Evolutionary conservation across 768 basidiomycete species (phyloP).

Genomic region (Kwoniella pini): DNA sequence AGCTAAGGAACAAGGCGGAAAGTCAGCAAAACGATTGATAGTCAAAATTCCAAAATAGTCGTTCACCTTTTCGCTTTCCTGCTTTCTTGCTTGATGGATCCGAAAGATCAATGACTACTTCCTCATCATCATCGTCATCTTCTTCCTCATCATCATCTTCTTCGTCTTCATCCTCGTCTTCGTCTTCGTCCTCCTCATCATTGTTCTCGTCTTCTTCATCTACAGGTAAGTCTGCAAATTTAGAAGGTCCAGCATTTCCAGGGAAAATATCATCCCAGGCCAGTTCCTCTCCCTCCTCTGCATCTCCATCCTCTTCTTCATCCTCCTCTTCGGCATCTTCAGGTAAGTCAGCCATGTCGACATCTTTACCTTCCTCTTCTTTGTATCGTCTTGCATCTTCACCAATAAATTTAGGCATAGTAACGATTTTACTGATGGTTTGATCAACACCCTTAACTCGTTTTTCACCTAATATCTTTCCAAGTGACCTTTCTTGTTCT

Average conservation of each 20-base stretch:
- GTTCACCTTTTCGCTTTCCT: conserved; percentile 41
- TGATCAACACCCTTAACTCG: conserved; percentile 70
- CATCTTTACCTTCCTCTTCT: conserved; percentile 47
- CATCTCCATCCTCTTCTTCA: conserved; percentile 56
- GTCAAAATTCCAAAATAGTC: too few species aligned
- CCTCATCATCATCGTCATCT: conserved; percentile 46
- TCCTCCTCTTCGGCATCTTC: conserved; percentile 51
- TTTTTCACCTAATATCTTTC: conserved; percentile 59
- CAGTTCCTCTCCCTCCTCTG: conserved; percentile 56
- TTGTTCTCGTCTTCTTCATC: conserved; percentile 51
- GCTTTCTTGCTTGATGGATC: conserved; percentile 32
- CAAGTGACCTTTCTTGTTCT: conserved; percentile 60
- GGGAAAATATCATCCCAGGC: conserved; percentile 85
- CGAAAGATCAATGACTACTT: conserved; percentile 25
- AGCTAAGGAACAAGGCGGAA: conserved; percentile 9
- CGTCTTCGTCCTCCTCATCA: conserved; percentile 31
- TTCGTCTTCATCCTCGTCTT: conserved; percentile 40
- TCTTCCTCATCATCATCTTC: conserved; percentile 46
- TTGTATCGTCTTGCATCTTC: conserved; percentile 73
- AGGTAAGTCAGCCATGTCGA: conserved; percentile 48
- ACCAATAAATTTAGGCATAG: conserved; percentile 80
- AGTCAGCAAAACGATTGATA: not conserved
- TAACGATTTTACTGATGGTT: conserved; percentile 80
- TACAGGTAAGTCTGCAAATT: conserved; percentile 47
- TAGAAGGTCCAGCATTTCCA: conserved; percentile 58